These are phyloP conservation scores for Leptodontidium sp. DNA, from an alignment of 2,329 filamentous ascomycete genomes.

Conservation along the genomic window DNA sequence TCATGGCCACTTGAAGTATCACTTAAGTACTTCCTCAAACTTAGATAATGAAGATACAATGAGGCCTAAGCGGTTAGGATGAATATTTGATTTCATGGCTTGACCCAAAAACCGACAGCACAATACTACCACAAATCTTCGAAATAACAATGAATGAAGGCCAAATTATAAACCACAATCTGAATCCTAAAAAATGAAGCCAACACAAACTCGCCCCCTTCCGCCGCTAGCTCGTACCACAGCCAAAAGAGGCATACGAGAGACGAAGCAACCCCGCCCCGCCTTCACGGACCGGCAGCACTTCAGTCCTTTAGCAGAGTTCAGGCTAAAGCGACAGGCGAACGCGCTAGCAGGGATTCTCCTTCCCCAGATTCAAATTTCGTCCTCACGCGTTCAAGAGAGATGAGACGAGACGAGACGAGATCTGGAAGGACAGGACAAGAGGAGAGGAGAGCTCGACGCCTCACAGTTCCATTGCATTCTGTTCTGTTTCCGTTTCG, in stretches of 20 bases:
- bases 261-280: conserved; percentile 6
- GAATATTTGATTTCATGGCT: too few species aligned
- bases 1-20: neutral
- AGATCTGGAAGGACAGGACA: neutral
- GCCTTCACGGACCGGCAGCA: conserved; percentile 16
- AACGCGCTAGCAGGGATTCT: conserved; percentile 35
- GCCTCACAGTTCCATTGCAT: conserved; percentile 9
- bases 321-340: conserved; percentile 30
- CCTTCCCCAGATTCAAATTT: conserved; percentile 39
- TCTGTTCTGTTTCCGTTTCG: neutral
- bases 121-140: neutral
- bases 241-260: conserved; percentile 25
- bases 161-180: neutral
- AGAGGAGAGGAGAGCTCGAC: neutral
- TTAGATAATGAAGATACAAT: too few species aligned
- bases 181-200: neutral
- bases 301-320: conserved; percentile 3
- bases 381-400: neutral
- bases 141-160: neutral
- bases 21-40: neutral
- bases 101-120: too few species aligned
- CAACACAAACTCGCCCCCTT: conserved; percentile 8
- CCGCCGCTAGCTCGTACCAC: neutral
- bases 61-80: too few species aligned
- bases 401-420: neutral